A percentile compares a stretch with the other conserved stretches of the same genome.
These are phyloP conservation scores for Penicillium sp. DNA, from an alignment of 2,329 filamentous ascomycete species.

Conservation along the genomic window DNA sequence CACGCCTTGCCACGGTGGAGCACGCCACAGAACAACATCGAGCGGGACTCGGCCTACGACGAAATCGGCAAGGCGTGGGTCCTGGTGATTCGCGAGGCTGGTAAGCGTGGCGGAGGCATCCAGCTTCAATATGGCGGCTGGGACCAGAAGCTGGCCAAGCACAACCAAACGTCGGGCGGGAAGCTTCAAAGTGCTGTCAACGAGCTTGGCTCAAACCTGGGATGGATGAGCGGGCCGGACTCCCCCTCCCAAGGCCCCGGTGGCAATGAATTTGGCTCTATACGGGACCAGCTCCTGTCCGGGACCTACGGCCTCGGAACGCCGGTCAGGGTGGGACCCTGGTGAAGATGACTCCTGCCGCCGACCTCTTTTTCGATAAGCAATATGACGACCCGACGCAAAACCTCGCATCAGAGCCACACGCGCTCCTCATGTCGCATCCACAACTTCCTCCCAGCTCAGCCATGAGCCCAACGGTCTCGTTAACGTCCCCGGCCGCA, in stretches of 20 bases:
- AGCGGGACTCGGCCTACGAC: constrained; percentile 94
- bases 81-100: constrained; percentile 81
- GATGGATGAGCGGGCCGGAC: constrained; percentile 64
- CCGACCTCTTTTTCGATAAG: neutral
- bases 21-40: constrained; percentile 77
- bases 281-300: constrained; percentile 54
- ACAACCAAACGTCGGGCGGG: constrained; percentile 81
- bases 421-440: constrained; percentile 10
- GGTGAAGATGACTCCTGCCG: constrained; percentile 38
- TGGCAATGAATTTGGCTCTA: constrained; percentile 44
- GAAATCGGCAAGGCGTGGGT: constrained; percentile 94
- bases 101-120: constrained; percentile 86
- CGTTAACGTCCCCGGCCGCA: constrained; percentile 22
- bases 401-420: constrained; percentile 3
- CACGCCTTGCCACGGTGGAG: constrained; percentile 90
- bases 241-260: constrained; percentile 27
- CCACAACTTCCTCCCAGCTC: constrained; percentile 12
- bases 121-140: constrained; percentile 83
- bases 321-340: constrained; percentile 54
- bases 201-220: constrained; percentile 68
- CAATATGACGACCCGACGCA: neutral
- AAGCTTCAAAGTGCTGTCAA: constrained; percentile 75
- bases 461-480: constrained; percentile 17
- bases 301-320: constrained; percentile 54
- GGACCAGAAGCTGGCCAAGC: constrained; percentile 81